Evolutionary conservation across 2,329 filamentous ascomycete genomes (phyloP), one percentile per base, ranked within the genome.

Genomic region (Curvularia spicifera): DNA sequence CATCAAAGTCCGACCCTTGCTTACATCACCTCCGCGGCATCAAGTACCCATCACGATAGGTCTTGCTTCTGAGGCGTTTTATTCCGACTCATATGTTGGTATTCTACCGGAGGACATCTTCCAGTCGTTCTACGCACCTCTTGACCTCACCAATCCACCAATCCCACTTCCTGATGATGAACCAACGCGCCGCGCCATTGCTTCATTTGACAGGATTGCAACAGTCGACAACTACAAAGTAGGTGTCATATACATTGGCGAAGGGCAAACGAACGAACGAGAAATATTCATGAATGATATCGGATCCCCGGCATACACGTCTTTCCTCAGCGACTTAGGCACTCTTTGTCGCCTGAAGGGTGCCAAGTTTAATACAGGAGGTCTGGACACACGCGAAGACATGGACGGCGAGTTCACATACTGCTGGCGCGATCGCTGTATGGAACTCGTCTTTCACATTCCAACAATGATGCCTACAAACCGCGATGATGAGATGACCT

Each of bases 401-500:
- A 83, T 83, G 1, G 95, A 99, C 75, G 95, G 95, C 31, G 86
- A 93, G 70, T 92, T 90, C 75, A 92, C 93, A 0, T 93, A 94
- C 72, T 94, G 91, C 70, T 99, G 95, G 93, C 90, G 93, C 60
- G 95, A 98, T 74, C 86, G 93, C 43, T 92, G 97, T 56, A 95
- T 93, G 5, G 95, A 98, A 75, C 91, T 99, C 44, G 89, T 98
- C 29, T 99, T 96, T 77, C 95, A 98, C 74, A 89, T 98, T 53
- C 92, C 91, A 5, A 99, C 94, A 4, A 93, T 98, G 83, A 99
- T 99, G 95, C 95, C 95, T 1, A 97, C 92, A 9, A 86, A 96
- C 71, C 80, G 89, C 13, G 87, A 92, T 53, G 84, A 86, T 29
- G 93, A 97, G 68, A 84, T 87, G 61, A 92, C 89, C 24, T 73